phyloP scores from a whole-genome alignment of 345 rosid genomes.

The Heritiera fomes region DNA sequence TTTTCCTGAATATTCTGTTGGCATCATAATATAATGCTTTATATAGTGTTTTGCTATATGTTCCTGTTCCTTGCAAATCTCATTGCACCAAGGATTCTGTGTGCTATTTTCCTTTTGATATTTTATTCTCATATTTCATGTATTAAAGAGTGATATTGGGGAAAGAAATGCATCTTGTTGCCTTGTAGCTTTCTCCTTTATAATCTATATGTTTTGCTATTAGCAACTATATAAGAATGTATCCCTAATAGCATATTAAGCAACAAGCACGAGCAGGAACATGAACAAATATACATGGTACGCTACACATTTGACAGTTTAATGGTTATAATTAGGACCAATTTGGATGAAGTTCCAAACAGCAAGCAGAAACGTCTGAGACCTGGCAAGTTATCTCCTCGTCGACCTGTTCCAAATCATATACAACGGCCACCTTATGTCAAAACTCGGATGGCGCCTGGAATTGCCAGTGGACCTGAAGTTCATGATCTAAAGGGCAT shows the following conservation, averaged over 20 bases:
- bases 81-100: background rate
- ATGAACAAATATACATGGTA: background rate
- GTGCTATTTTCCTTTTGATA: background rate
- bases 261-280: background rate
- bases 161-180: background rate
- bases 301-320: slow-evolving; percentile 13
- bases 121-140: background rate
- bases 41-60: background rate
- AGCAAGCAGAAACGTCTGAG: too few species aligned
- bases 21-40: background rate
- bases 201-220: slow-evolving; percentile 1
- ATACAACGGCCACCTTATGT: too few species aligned
- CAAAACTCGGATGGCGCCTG: too few species aligned
- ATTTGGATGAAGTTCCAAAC: slow-evolving; percentile 24
- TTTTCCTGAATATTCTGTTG: background rate
- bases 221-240: background rate
- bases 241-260: background rate
- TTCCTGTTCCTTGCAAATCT: background rate
- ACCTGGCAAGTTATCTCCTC: slow-evolving; percentile 39
- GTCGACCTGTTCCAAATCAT: background rate
- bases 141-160: background rate
- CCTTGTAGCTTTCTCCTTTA: background rate
- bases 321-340: slow-evolving; percentile 39
- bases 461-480: too few species aligned
- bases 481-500: too few species aligned